Base-by-base conservation (phyloP, 176 grass and related monocot genomes). In the Cymbopogon citratus region DNA sequence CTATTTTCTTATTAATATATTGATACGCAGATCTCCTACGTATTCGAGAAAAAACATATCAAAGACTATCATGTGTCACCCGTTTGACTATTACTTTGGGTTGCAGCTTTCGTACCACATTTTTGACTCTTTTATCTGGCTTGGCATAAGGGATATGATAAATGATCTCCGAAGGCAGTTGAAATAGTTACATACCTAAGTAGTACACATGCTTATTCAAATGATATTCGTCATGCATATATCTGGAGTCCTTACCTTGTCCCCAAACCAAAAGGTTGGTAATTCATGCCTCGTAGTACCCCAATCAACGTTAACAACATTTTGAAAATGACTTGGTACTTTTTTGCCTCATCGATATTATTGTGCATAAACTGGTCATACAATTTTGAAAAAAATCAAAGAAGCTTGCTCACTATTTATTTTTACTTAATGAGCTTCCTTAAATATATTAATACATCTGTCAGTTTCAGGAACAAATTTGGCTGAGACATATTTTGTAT, bases 211-310 rank as follows among this genome's bases (percentile, higher is more conserved):
- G 80, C 79, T 79, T 95, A 84, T 78, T 80, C 79, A 18, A 90
- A 86, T 76, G 85, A 95, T 74, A 78, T 92, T 63, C 93, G 90
- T 64, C 87, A 95, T 92, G 90, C 87, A 75, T 95, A 95, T 62
- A 95, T 95, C 13, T 95, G 93, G 93, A 95, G 93, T 74, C 93
- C 90, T 69, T 89, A 92, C 81, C 93, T 95, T 75, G 93, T 95
- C 34, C 87, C 93, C 35, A 95, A 95, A 88, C 90, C 93, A 19
- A 95, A 92, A 87, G 93, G 93, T 92, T 6, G 71, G 15, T 82
- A 56, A 64, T 51, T 67, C 25, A 19, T 70, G 36, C 39, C 23
- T 26, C 0, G 26, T 43, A 38, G 12, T 57, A 63, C 82, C 26
- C 62, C 2, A 78, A 62, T 16, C 40, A 83, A 19, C 65, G 3